A percentile compares a stretch with the other conserved stretches of the same genome.
Conservation (phyloP, 2,329 filamentous ascomycete species). For the Cercospora zeina region DNA sequence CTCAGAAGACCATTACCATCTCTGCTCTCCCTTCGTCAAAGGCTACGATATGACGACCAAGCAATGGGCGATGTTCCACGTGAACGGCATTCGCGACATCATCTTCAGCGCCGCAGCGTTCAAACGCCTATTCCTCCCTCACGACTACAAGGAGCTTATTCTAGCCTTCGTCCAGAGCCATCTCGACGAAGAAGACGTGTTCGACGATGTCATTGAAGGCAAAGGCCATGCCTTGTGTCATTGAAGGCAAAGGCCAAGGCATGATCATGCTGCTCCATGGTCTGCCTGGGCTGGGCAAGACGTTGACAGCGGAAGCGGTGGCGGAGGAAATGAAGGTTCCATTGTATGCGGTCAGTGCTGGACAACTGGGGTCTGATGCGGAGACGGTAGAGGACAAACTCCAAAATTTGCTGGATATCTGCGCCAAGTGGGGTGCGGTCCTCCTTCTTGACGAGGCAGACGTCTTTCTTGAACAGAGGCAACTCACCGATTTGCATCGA, state of each 20-base stretch:
- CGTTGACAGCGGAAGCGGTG: conserved; percentile 33
- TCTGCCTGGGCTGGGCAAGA: conserved; percentile 43
- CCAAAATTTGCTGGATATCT: conserved; percentile 45
- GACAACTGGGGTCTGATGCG: conserved; percentile 26
- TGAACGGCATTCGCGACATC: conserved; percentile 47
- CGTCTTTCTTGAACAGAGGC: conserved; percentile 59
- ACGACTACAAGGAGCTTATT: conserved; percentile 25
- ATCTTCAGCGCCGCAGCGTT: conserved; percentile 51
- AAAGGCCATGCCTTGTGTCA: too few species aligned
- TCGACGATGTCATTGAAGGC: conserved; percentile 55
- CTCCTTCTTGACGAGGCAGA: conserved; percentile 62
- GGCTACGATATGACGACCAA: conserved; percentile 48
- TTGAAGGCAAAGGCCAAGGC: too few species aligned
- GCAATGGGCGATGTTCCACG: conserved; percentile 46
- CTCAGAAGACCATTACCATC: conserved; percentile 39
- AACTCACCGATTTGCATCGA: conserved; percentile 30
- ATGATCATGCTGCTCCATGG: conserved; percentile 43
- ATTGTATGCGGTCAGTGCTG: conserved; percentile 41
- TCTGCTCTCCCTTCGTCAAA: conserved; percentile 38
- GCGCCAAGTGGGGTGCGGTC: conserved; percentile 55
- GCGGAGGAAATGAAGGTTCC: conserved; percentile 43
- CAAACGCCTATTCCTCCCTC: conserved; percentile 51
- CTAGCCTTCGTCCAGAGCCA: conserved; percentile 24
- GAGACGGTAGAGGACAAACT: conserved; percentile 26
- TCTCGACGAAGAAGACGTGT: conserved; percentile 37